These are phyloP conservation scores for Trifolium pratense DNA, from an alignment of 306 rosid species.

Conservation along the genomic window DNA sequence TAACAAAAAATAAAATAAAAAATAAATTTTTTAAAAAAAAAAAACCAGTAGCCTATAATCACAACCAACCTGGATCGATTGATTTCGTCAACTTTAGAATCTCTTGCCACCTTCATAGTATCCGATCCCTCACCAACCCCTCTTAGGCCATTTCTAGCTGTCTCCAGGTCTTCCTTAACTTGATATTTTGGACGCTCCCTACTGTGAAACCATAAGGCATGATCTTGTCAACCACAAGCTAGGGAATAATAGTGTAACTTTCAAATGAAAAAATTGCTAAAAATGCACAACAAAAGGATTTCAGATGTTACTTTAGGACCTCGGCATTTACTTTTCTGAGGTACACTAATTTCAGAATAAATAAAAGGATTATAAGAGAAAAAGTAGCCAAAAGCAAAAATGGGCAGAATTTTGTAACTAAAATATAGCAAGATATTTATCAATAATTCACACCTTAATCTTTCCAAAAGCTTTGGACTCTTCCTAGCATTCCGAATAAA, in stretches of 20 bases:
- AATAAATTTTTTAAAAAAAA: slow-evolving; percentile 33
- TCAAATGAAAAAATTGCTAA: slow-evolving; percentile 36
- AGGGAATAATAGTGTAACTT: slow-evolving; percentile 30
- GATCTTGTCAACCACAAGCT: slow-evolving; percentile 46
- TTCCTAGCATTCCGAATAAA: slow-evolving; percentile 88
- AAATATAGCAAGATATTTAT: slow-evolving; percentile 36
- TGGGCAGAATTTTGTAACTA: slow-evolving; percentile 33
- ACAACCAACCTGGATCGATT: slow-evolving; percentile 69
- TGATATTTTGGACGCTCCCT: slow-evolving; percentile 94
- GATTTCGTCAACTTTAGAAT: slow-evolving; percentile 67
- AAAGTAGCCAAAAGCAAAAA: slow-evolving; percentile 20
- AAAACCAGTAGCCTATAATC: slow-evolving; percentile 32
- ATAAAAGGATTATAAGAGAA: not conserved
- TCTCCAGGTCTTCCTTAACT: slow-evolving; percentile 68
- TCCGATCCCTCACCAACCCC: slow-evolving; percentile 66
- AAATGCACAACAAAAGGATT: slow-evolving; percentile 28
- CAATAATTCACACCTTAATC: slow-evolving; percentile 74
- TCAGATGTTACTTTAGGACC: slow-evolving; percentile 15
- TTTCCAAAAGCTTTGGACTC: slow-evolving; percentile 86
- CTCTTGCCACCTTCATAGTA: slow-evolving; percentile 73
- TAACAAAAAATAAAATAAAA: slow-evolving; percentile 24
- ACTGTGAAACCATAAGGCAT: slow-evolving; percentile 47
- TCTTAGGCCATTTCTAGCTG: slow-evolving; percentile 61
- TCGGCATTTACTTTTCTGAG: not conserved
- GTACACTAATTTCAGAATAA: slow-evolving; percentile 15